Base-by-base conservation (phyloP, 2,329 filamentous ascomycete species). In the Ampelomyces quisqualis region DNA sequence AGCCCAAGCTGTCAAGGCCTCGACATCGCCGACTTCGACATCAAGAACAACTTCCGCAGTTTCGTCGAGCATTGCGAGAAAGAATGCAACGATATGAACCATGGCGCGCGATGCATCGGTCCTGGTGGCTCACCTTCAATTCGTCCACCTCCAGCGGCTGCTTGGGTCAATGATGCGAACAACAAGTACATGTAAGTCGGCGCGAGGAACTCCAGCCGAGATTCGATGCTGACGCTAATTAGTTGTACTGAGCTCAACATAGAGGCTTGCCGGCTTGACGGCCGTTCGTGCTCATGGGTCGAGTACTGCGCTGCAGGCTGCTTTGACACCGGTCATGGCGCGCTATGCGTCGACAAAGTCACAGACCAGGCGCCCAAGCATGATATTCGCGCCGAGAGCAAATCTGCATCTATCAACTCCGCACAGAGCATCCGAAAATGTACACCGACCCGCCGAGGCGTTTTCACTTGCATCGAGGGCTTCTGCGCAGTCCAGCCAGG, bases 401-500 rank as follows among this genome's bases (percentile, higher is more conserved):
- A 4, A 13, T 17, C 27, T 29, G 13, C 27, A 7, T 29, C 13
- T 13, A 2, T 31, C 6, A 17, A 18, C 11, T 2, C 17, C 10
- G 15, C 30, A 5, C 15, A 27, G 6, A 11, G 37, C 17, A 31
- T 24, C 30, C 15, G 23, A 11, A 28, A 37, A 14, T 47, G 44
- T 22, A 21, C 36, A 15, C 7, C 19, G 5, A 23, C 47, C 13
- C 36, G 23, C 14, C 37, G 38, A 3, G 42, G 44, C n/a, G 42
- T 47, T 9, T 26, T 46, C 22, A 35, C 43, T 9, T 53, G 47
- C 24, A 27, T 27, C n/a, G 43, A 42, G 14, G 47, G 50, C 9
- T 51, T 53, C 34, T 53, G 47, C 32, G 32, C 29, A 8, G 42
- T 40, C 9, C 14, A 14, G 14, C 38, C 38, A 6, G 50, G 47